phyloP scores from a whole-genome alignment of 345 rosid genomes.

The Capsella bursapastoris region DNA sequence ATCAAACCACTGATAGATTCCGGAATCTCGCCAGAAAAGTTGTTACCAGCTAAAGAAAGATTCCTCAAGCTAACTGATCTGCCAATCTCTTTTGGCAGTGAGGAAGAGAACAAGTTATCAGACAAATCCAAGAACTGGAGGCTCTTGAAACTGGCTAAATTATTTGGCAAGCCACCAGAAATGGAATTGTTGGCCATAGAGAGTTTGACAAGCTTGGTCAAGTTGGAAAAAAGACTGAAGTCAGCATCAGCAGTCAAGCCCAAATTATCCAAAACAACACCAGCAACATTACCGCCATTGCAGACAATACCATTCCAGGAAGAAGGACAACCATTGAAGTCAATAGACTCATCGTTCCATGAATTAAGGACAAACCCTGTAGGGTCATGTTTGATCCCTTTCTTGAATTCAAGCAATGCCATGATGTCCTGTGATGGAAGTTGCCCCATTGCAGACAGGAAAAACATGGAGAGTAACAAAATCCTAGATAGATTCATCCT shows the following conservation, averaged over 20 bases:
- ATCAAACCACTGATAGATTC: conserved; percentile 68
- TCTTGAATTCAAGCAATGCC: conserved; percentile 93
- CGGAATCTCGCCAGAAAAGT: conserved; percentile 83
- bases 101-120: conserved; percentile 69
- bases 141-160: conserved; percentile 64
- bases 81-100: conserved; percentile 69
- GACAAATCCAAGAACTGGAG: conserved; percentile 87
- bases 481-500: conserved; percentile 62
- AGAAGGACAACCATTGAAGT: conserved; percentile 95
- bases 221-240: conserved; percentile 76
- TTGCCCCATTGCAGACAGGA: conserved; percentile 71
- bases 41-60: conserved; percentile 84
- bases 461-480: conserved; percentile 51
- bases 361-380: conserved; percentile 91
- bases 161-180: conserved; percentile 66
- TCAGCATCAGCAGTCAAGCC: conserved; percentile 82
- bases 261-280: conserved; percentile 77
- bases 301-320: conserved; percentile 97
- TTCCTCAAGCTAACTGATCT: conserved; percentile 67
- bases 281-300: conserved; percentile 91
- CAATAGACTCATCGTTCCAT: conserved; percentile 96
- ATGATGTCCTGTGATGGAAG: conserved; percentile 97
- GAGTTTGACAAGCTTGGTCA: conserved; percentile 85
- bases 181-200: conserved; percentile 93
- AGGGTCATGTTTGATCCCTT: conserved; percentile 94